Evolutionary conservation across 257 asterid species (phyloP).

Genomic region (Anisodus tanguticus): DNA sequence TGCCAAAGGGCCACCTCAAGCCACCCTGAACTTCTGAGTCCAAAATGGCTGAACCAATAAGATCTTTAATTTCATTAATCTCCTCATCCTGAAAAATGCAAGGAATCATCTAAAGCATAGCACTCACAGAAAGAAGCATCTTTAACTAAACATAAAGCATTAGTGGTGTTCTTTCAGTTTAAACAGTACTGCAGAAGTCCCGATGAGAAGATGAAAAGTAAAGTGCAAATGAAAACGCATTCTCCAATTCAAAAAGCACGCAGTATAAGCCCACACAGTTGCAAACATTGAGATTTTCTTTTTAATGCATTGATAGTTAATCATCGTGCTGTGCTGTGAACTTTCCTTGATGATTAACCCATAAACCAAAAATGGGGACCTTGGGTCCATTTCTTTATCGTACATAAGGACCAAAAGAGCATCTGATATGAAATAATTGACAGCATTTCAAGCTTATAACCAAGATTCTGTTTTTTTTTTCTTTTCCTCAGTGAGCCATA

Average conservation of each 20-base stretch:
- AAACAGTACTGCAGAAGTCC: neutral
- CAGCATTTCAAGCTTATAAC: no score
- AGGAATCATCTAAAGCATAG: slow-evolving; percentile 6
- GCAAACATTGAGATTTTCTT: no score
- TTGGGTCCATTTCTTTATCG: no score
- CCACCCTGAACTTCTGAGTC: slow-evolving; percentile 57
- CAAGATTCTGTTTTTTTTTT: no score
- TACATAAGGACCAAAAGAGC: no score
- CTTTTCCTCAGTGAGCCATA: neutral
- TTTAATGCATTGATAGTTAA: neutral
- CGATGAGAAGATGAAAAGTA: neutral
- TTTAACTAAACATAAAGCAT: neutral
- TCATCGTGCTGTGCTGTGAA: no score
- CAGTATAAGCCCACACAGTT: neutral
- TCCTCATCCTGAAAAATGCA: slow-evolving; percentile 48
- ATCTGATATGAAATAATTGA: no score
- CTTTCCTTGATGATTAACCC: no score
- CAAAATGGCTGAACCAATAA: slow-evolving; percentile 48
- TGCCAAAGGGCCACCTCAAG: slow-evolving; percentile 53
- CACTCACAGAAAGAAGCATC: neutral
- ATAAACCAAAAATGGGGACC: no score
- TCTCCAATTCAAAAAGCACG: neutral
- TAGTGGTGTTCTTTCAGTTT: neutral
- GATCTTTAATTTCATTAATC: slow-evolving; percentile 37
- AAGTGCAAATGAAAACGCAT: neutral